Percentiles rank a stretch among this genome's conserved stretches.
Evolutionary conservation across 1,284 basidiomycete genomes (phyloP).

Genomic region (Puccinia brachypodii): DNA sequence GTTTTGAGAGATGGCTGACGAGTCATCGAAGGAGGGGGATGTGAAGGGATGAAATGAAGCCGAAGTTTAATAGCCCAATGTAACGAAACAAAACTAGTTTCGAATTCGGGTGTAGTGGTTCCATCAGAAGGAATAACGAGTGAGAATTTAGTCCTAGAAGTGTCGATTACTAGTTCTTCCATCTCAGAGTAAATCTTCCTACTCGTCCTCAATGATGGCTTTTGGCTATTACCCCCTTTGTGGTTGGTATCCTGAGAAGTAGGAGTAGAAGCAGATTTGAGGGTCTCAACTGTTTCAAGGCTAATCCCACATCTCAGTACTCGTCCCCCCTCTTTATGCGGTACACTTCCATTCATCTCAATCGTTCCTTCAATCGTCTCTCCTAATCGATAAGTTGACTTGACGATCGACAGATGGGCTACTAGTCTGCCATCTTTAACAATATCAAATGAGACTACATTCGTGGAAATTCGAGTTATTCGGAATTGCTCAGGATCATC

Average conservation of each 20-base stretch:
- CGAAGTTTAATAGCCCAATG: conserved; percentile 81
- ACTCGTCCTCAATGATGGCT: conserved; percentile 58
- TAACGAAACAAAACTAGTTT: conserved; percentile 64
- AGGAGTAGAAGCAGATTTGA: conserved; percentile 65
- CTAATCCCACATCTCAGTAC: conserved; percentile 70
- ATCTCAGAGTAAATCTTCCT: conserved; percentile 76
- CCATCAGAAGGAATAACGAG: conserved; percentile 86
- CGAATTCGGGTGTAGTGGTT: conserved; percentile 69
- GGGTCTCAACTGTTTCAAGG: conserved; percentile 77
- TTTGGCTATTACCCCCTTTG: conserved; percentile 52
- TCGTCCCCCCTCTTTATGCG: background rate
- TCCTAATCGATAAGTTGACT: conserved; percentile 81
- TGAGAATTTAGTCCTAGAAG: conserved; percentile 73
- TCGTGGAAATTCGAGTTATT: background rate
- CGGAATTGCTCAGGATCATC: conserved; percentile 22
- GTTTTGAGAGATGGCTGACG: background rate
- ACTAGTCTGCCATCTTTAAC: conserved; percentile 83
- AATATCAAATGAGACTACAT: conserved; percentile 83
- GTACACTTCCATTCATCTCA: conserved; percentile 65
- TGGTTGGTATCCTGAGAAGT: background rate
- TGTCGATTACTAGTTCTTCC: conserved; percentile 71
- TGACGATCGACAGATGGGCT: conserved; percentile 83
- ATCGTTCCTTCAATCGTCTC: conserved; percentile 84
- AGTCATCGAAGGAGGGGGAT: background rate
- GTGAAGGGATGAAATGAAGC: conserved; percentile 69